Conservation (phyloP, 192 early-diverging fungal genomes). For the Backusella sp. region DNA sequence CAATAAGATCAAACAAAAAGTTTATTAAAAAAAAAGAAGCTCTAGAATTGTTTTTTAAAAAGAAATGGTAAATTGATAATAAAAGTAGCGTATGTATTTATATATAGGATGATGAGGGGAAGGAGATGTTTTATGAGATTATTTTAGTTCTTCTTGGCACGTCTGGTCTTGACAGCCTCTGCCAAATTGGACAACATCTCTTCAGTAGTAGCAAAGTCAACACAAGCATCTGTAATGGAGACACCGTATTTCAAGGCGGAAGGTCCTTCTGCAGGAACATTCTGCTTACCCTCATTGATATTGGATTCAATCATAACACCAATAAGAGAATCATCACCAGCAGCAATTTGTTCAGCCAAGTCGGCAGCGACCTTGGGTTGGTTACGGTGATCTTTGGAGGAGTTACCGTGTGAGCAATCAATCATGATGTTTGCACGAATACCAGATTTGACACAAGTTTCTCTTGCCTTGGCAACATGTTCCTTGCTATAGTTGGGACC, state of each 20-base stretch:
- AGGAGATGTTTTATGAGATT: not conserved
- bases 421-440: constrained; percentile 76
- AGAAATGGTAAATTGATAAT: not conserved
- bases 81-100: not conserved
- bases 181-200: constrained; percentile 69
- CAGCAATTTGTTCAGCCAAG: constrained; percentile 54
- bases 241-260: constrained; percentile 80
- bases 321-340: constrained; percentile 69
- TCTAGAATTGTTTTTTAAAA: not conserved
- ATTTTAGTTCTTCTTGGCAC: constrained; percentile 26
- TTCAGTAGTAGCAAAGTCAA: constrained; percentile 88
- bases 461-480: constrained; percentile 57
- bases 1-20: not conserved
- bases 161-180: constrained; percentile 70
- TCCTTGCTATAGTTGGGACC: constrained; percentile 90
- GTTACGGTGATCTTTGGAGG: constrained; percentile 78
- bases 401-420: constrained; percentile 97
- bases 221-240: constrained; percentile 92
- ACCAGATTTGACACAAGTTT: constrained; percentile 60
- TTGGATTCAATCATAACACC: constrained; percentile 98
- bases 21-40: not conserved
- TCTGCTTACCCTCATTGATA: constrained; percentile 77
- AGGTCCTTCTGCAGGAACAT: constrained; percentile 72
- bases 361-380: constrained; percentile 82
- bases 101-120: not conserved